These are phyloP conservation scores for Grigorovia jiainica DNA, from an alignment of 805 yeast genomes.

Conservation along the genomic window DNA sequence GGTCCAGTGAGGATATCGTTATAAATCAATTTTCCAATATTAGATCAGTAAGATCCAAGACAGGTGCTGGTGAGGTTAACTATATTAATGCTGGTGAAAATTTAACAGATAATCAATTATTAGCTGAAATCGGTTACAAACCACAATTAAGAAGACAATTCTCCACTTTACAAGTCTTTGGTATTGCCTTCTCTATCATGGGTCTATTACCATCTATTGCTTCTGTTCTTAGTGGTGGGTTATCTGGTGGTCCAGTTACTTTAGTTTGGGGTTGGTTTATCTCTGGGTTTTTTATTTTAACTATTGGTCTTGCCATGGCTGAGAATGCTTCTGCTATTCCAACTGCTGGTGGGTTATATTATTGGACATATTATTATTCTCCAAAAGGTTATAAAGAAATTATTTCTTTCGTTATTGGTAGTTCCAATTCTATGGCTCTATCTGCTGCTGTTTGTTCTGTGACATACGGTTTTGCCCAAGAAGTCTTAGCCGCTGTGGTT, in stretches of 20 bases:
- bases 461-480: slow-evolving; percentile 57
- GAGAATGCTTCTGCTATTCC: slow-evolving; percentile 62
- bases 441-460: slow-evolving; percentile 60
- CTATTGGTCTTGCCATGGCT: slow-evolving; percentile 52
- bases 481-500: slow-evolving; percentile 48
- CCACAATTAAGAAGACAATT: too few relatives aligned
- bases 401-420: slow-evolving; percentile 53
- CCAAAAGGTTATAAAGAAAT: slow-evolving; percentile 44
- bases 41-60: slow-evolving; percentile 9
- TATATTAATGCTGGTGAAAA: slow-evolving; percentile 15
- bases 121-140: too few relatives aligned
- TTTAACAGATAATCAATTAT: slow-evolving; percentile 12
- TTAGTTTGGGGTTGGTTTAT: slow-evolving; percentile 68
- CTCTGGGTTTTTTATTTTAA: slow-evolving; percentile 40
- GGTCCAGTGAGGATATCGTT: not conserved
- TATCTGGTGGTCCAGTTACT: slow-evolving; percentile 49
- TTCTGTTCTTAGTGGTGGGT: slow-evolving; percentile 42
- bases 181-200: too few relatives aligned
- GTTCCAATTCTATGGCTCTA: slow-evolving; percentile 57
- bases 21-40: too few relatives aligned
- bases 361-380: slow-evolving; percentile 58
- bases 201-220: slow-evolving; percentile 57
- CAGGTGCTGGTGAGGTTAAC: slow-evolving; percentile 19
- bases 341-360: slow-evolving; percentile 66
- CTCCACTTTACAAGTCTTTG: too few relatives aligned